phyloP scores from a whole-genome alignment of 31 red algal species.

The Bonnemaisonia californica region DNA sequence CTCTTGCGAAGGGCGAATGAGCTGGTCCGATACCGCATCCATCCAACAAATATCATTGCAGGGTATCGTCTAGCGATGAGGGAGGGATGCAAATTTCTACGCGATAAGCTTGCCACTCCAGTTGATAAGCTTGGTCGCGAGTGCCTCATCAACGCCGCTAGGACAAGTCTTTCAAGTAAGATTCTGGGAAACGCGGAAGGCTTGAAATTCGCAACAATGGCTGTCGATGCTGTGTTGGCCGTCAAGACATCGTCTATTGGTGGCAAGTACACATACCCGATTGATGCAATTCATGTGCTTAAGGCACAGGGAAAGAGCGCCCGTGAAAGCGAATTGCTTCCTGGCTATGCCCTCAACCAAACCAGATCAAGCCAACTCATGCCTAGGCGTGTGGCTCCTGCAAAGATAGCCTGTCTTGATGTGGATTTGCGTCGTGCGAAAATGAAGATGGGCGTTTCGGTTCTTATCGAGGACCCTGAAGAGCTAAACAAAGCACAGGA shows the following conservation, averaged over 20 bases:
- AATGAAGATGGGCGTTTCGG: constrained; percentile 96
- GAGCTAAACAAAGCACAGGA: constrained; percentile 81
- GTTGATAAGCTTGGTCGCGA: constrained; percentile 86
- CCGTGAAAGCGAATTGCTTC: constrained; percentile 81
- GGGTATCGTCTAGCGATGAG: constrained; percentile 92
- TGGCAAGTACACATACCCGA: constrained; percentile 75
- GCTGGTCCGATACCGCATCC: constrained; percentile 75
- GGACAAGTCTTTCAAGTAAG: constrained; percentile 88
- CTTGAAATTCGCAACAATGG: constrained; percentile 89
- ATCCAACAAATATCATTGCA: constrained; percentile 95
- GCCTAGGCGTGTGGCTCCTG: constrained; percentile 81
- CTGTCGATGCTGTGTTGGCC: constrained; percentile 94
- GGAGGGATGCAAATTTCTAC: constrained; percentile 85
- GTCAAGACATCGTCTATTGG: constrained; percentile 71
- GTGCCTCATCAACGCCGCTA: constrained; percentile 86
- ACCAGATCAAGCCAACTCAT: constrained; percentile 85
- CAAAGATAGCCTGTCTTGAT: constrained; percentile 91
- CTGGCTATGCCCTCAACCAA: constrained; percentile 86
- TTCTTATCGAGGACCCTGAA: constrained; percentile 84
- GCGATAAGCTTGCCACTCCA: constrained; percentile 76
- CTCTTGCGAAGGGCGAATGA: constrained; percentile 91
- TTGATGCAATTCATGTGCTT: constrained; percentile 93
- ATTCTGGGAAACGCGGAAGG: constrained; percentile 87
- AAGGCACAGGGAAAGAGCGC: constrained; percentile 91
- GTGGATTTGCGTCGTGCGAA: constrained; percentile 88